Base-by-base conservation (phyloP, 1,284 basidiomycete genomes). In the Lignosus rhinocerotis region DNA sequence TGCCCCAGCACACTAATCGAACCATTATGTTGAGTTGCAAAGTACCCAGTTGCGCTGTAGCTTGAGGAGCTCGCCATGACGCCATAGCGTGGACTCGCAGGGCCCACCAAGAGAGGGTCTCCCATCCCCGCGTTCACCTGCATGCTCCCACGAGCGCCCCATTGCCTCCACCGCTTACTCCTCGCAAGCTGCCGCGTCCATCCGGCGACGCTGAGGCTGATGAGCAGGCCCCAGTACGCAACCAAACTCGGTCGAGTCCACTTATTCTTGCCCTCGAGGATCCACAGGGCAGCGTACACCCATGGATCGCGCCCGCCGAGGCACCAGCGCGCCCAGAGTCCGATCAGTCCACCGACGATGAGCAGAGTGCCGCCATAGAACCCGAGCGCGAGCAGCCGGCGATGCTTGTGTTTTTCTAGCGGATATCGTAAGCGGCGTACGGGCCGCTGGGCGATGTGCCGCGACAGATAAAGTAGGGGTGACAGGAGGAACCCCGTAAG, bases 401-500 rank as follows among this genome's bases (percentile, higher is more conserved):
- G 88, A 66, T 97, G 92, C 10, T 88, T 80, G 47, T 89, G 82
- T 67, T 96, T 95, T 71, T 97, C 92, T 60, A 91, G 85, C 0
- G 95, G 96, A 75, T 90, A 93, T 42, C 88, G 87, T 19, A 98
- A 84, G 4, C 96, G 89, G 68, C 94, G 92, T 7, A 90, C 87
- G 1, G 97, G 97, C 38, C 89, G 86, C 68, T 94, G 94, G 0
- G 96, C 96, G 60, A 97, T 91, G 70, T 95, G 89, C 0, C 97
- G 86, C 14, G 95, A 97, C 16, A 98, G 83, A 55, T 95, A 90
- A 16, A 99, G 88, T 10, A 99, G 80, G 0, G 97, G 97, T 0
- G 94, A 94, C n/a, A 99, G 85, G 11, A 98, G 78, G 74, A 98
- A 94, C 6, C 97, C 97, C 14, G 90, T 88, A 25, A 98, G 79